Evolutionary conservation across 257 asterid species (phyloP), one percentile per base, ranked within the genome.

Genomic region (Solanum peruvianum): DNA sequence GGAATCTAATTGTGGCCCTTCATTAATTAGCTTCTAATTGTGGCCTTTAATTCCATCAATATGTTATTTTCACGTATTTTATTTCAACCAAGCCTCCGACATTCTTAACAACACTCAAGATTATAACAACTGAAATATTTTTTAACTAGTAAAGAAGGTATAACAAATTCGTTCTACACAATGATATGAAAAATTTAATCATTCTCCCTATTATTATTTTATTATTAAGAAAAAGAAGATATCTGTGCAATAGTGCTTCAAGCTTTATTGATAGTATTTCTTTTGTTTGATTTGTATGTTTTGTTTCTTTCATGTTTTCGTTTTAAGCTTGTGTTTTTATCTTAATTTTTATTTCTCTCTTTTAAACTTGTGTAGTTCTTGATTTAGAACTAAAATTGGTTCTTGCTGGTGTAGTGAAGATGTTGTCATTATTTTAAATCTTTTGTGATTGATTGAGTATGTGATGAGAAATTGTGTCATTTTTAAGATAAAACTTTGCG

Each of bases 251-350:
- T 56, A 85, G 75, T 71, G 75, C 87, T 91, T 90, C 85, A 69
- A 31, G 90, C 89, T 84, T 83, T 91, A 75, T 88, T 93, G 83
- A 84, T 91, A 66, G 88, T 87, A 14, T 69, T 93, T 21, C 83
- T 89, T 62, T 76, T 89, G 86, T 31, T 92, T 84, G 91, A 92
- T 92, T 93, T 92, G 81, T 7, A 94, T 76, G 93, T 20, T 27
- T 23, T 82, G 18, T 18, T 82, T 87, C 91, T 82, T 89, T 20
- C n/a, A 56, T 56, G 64, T 7, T 56, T 56, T 56, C 11, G 0
- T n/a, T 20, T 56, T 18, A 20, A 56, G 11, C 25, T 56, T 56
- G 64, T 18, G 5, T 72, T 47, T 77, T 78, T 47, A 78, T 25
- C 35, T 78, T 45, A 56, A 78, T 7, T 44, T 21, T 8, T 84